phyloP scores from a whole-genome alignment of 139 green algal genomes.

The Marvania coccoides region DNA sequence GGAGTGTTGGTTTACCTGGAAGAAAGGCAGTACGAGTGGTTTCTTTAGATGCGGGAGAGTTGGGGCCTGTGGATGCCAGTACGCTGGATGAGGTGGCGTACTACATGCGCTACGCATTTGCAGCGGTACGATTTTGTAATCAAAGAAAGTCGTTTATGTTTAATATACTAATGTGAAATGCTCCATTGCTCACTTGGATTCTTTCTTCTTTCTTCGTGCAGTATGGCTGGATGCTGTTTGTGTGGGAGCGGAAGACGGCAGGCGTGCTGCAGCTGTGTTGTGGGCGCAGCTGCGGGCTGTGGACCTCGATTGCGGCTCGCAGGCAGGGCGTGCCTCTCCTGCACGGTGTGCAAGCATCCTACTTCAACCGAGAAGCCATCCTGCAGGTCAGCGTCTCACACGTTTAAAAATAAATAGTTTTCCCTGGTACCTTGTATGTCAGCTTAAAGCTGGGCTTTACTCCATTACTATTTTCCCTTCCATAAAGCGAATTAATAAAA shows the following conservation, averaged over 20 bases:
- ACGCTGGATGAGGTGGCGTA: conserved; percentile 23
- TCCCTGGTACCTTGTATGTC: too few species aligned
- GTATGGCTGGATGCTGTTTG: conserved; percentile 50
- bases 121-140: too few species aligned
- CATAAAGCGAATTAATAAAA: too few species aligned
- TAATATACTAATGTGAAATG: too few species aligned
- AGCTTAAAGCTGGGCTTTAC: too few species aligned
- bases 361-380: conserved; percentile 44
- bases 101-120: conserved; percentile 42
- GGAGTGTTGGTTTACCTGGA: too few species aligned
- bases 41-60: not conserved
- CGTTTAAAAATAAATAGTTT: too few species aligned
- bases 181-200: too few species aligned
- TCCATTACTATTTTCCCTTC: too few species aligned
- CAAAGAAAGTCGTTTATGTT: too few species aligned
- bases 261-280: conserved; percentile 35
- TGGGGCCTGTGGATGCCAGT: not conserved
- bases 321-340: not conserved
- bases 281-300: conserved; percentile 27
- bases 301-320: not conserved
- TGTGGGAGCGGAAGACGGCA: conserved; percentile 26
- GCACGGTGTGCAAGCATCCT: not conserved
- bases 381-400: conserved; percentile 25
- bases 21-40: not conserved
- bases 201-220: too few species aligned